phyloP scores from a whole-genome alignment of 2,329 filamentous ascomycete species.

The Annulohypoxylon truncatum region DNA sequence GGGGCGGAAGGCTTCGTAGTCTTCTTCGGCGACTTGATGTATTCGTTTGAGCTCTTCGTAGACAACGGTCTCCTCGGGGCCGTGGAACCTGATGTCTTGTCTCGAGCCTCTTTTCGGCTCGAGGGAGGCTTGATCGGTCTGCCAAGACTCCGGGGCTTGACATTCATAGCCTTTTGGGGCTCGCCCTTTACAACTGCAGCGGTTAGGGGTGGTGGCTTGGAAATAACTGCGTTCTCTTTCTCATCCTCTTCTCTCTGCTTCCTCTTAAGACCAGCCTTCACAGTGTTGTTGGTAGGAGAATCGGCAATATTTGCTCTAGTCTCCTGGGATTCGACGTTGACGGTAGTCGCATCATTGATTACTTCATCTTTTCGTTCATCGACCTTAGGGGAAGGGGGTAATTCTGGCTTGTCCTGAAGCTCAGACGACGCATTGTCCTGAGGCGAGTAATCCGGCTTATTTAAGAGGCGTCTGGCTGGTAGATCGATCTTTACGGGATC shows the following conservation, averaged over 20 bases:
- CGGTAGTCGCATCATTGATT: conserved; percentile 2
- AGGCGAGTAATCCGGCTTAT: conserved; percentile 24
- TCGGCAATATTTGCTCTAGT: conserved; percentile 14
- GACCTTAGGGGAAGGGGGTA: not conserved
- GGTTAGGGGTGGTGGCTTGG: conserved; percentile 50
- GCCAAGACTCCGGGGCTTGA: conserved; percentile 48
- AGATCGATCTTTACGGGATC: conserved; percentile 66
- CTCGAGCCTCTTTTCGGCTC: conserved; percentile 56
- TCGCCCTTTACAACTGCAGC: conserved; percentile 48
- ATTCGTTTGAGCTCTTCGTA: conserved; percentile 70
- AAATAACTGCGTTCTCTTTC: conserved; percentile 52
- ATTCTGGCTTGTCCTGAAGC: conserved; percentile 7
- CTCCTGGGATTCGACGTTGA: conserved; percentile 9
- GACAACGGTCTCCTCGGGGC: conserved; percentile 61
- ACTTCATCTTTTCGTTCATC: conserved; percentile 26
- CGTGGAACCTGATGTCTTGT: conserved; percentile 45
- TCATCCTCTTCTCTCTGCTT: conserved; percentile 69
- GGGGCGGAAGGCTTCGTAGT: conserved; percentile 47
- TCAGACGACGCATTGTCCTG: conserved; percentile 28
- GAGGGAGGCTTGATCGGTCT: conserved; percentile 60
- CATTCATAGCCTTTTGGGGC: conserved; percentile 43
- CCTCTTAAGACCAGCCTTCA: conserved; percentile 66
- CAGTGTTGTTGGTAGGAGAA: conserved; percentile 40
- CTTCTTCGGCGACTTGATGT: conserved; percentile 70
- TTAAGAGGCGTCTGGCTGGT: conserved; percentile 48